Evolutionary conservation across 2,329 filamentous ascomycete genomes (phyloP).

Genomic region (Madurella mycetomatis): DNA sequence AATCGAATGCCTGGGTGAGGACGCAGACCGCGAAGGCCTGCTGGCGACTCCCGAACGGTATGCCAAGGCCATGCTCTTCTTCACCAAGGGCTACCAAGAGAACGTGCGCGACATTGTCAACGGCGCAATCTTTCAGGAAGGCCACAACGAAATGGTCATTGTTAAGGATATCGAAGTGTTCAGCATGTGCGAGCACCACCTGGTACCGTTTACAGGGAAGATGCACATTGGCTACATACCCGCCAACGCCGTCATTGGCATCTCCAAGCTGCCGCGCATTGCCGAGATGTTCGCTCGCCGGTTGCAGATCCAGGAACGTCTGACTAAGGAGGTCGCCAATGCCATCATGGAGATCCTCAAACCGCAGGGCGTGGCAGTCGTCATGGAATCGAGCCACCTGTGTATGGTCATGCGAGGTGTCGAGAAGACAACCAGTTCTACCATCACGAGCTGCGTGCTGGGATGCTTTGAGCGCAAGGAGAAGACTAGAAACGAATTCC

Average conservation of each 20-base stretch:
- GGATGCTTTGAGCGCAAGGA: slow-evolving; percentile 89
- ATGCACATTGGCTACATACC: slow-evolving; percentile 99
- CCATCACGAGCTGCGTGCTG: slow-evolving; percentile 96
- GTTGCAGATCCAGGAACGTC: slow-evolving; percentile 90
- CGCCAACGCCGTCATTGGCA: slow-evolving; percentile 81
- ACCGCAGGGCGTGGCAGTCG: slow-evolving; percentile 90
- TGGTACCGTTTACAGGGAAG: slow-evolving; percentile 96
- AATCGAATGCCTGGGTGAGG: slow-evolving; percentile 65
- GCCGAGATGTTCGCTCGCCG: slow-evolving; percentile 95
- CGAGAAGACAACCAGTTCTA: slow-evolving; percentile 79
- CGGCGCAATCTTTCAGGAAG: slow-evolving; percentile 89
- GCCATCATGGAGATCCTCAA: slow-evolving; percentile 90
- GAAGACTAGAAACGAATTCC: slow-evolving; percentile 93
- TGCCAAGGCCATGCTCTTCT: slow-evolving; percentile 90
- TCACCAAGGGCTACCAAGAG: slow-evolving; percentile 96
- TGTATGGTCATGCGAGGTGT: slow-evolving; percentile 99
- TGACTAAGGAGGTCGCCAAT: slow-evolving; percentile 93
- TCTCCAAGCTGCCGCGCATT: slow-evolving; percentile 92
- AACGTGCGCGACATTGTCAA: slow-evolving; percentile 91
- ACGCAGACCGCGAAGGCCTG: slow-evolving; percentile 61
- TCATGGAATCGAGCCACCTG: slow-evolving; percentile 94
- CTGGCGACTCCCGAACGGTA: slow-evolving; percentile 75
- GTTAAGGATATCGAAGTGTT: slow-evolving; percentile 97
- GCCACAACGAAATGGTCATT: slow-evolving; percentile 95
- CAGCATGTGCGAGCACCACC: slow-evolving; percentile 92